phyloP scores from a whole-genome alignment of 2,329 filamentous ascomycete genomes.

The Exophiala mesophila region DNA sequence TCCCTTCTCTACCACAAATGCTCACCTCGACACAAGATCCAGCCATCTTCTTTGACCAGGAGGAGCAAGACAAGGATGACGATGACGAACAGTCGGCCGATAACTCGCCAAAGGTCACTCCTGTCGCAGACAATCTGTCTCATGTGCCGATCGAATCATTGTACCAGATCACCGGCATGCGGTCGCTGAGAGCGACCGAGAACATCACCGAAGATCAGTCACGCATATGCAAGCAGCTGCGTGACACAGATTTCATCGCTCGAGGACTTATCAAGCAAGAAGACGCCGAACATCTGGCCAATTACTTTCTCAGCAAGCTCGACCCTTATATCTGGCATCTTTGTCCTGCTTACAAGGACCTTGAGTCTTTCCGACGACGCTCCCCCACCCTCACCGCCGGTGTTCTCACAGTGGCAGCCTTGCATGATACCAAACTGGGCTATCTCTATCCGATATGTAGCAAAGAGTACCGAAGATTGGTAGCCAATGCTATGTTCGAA shows the following conservation, averaged over 20 bases:
- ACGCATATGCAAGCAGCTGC: conserved; percentile 34
- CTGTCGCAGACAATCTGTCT: conserved; percentile 28
- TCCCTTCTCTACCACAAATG: conserved; percentile 36
- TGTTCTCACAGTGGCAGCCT: conserved; percentile 44
- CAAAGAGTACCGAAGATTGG: conserved; percentile 49
- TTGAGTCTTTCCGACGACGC: conserved; percentile 43
- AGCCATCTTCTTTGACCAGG: conserved; percentile 29
- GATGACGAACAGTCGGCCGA: conserved; percentile 41
- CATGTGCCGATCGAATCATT: conserved; percentile 36
- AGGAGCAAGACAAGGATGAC: conserved; percentile 42
- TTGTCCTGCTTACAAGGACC: conserved; percentile 42
- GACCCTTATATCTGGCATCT: conserved; percentile 48
- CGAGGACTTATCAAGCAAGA: conserved; percentile 43
- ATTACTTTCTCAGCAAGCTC: conserved; percentile 40
- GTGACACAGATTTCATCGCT: conserved; percentile 46
- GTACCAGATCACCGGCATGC: conserved; percentile 33
- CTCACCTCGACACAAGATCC: conserved; percentile 30
- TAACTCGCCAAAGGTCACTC: conserved; percentile 31
- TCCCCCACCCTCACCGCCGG: conserved; percentile 49
- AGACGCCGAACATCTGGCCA: conserved; percentile 40
- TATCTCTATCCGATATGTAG: conserved; percentile 38
- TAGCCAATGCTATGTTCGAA: conserved; percentile 50
- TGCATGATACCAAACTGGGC: conserved; percentile 40
- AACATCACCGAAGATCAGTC: conserved; percentile 29
- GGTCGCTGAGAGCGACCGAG: conserved; percentile 29